Evolutionary conservation across 768 basidiomycete species (phyloP).

Genomic region (Trametes punicea): DNA sequence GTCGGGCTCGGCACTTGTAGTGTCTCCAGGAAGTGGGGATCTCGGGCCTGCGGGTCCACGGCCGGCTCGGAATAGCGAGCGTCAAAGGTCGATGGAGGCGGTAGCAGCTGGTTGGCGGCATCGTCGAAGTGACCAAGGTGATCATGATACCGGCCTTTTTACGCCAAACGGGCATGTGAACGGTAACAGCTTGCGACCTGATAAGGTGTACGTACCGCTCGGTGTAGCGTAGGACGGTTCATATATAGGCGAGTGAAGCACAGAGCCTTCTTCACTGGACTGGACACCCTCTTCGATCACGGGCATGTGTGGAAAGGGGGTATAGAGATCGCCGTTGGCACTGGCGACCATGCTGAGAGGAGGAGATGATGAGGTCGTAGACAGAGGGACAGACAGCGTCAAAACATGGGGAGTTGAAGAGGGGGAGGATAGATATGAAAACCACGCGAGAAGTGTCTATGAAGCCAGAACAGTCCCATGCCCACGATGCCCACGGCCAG

Average conservation of each 20-base stretch:
- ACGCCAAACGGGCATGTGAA: constrained; percentile 34
- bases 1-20: constrained; percentile 28
- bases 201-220: constrained; percentile 36
- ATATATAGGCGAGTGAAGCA: constrained; percentile 70
- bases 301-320: constrained; percentile 50
- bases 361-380: constrained; percentile 21
- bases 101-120: constrained; percentile 19
- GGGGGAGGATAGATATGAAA: constrained; percentile 30
- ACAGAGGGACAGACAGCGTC: constrained; percentile 24
- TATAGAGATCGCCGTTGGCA: constrained; percentile 51
- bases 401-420: constrained; percentile 31
- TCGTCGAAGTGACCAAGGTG: constrained; percentile 32
- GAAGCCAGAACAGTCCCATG: constrained; percentile 30
- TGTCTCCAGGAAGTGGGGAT: constrained; percentile 28
- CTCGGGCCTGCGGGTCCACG: constrained; percentile 25
- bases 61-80: constrained; percentile 26
- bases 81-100: constrained; percentile 25
- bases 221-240: constrained; percentile 44
- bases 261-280: constrained; percentile 75
- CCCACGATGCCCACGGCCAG: constrained; percentile 20
- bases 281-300: constrained; percentile 62
- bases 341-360: constrained; percentile 52
- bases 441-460: constrained; percentile 30
- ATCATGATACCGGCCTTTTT: constrained; percentile 76
- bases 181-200: constrained; percentile 29